Conservation (phyloP, 352 stramenopile species). For the Pythium dissimile region DNA sequence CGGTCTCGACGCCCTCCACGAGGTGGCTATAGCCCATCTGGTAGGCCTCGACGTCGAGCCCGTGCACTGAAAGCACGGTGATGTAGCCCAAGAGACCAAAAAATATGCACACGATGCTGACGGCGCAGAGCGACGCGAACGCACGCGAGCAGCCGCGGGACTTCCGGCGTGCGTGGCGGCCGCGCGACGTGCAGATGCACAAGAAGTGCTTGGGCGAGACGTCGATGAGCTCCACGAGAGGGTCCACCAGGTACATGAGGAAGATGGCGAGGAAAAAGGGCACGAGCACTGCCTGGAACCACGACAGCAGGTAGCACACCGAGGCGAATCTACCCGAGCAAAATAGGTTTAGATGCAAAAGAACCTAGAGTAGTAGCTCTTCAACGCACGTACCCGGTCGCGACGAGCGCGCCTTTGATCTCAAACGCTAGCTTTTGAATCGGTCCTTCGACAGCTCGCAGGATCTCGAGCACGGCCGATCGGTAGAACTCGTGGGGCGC, state of each 20-base stretch:
- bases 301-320: constrained; percentile 77
- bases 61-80: constrained; percentile 82
- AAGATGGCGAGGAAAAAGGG: constrained; percentile 89
- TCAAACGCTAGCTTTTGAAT: constrained; percentile 75
- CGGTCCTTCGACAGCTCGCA: constrained; percentile 54
- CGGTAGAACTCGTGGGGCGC: constrained; percentile 36
- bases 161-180: constrained; percentile 65
- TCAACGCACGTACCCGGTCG: constrained; percentile 50
- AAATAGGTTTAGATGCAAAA: too few relatives aligned
- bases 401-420: constrained; percentile 77
- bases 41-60: constrained; percentile 76
- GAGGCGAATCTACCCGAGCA: constrained; percentile 71
- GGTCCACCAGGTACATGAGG: constrained; percentile 88
- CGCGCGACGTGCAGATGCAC: constrained; percentile 77
- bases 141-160: constrained; percentile 81
- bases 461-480: constrained; percentile 52
- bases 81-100: constrained; percentile 86
- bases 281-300: constrained; percentile 82
- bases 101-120: constrained; percentile 85
- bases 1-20: constrained; percentile 54
- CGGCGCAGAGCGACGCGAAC: constrained; percentile 76
- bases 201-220: constrained; percentile 86
- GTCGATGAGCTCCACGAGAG: constrained; percentile 85
- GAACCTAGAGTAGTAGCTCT: background rate
- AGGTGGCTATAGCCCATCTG: constrained; percentile 81